Evolutionary conservation across 768 basidiomycete genomes (phyloP).

Genomic region (Tulasnella sp.): DNA sequence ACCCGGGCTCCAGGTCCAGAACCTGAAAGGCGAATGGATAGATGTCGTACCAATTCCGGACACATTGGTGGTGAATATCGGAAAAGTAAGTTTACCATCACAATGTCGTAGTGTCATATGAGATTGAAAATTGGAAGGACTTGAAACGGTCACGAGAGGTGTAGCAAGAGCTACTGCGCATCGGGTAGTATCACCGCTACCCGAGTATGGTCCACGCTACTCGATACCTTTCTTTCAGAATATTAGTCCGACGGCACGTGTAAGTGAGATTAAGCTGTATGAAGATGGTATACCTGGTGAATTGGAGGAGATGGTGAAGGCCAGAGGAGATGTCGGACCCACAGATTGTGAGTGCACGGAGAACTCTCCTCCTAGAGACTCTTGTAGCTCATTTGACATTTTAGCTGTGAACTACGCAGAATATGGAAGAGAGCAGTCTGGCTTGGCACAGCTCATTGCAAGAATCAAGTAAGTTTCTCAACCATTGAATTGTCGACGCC

Average conservation of each 20-base stretch:
- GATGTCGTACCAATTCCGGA: constrained; percentile 64
- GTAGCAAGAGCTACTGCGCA: constrained; percentile 72
- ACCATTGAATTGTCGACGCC: background rate
- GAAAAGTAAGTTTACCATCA: constrained; percentile 49
- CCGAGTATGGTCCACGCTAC: constrained; percentile 49
- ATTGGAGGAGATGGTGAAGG: constrained; percentile 45
- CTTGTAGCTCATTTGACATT: background rate
- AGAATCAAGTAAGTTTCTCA: constrained; percentile 50
- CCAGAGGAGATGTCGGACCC: constrained; percentile 38
- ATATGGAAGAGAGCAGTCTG: constrained; percentile 55
- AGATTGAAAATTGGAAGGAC: too few species aligned
- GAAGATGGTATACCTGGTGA: constrained; percentile 34
- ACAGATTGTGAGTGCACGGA: background rate
- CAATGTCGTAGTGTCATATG: too few species aligned
- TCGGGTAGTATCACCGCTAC: constrained; percentile 55
- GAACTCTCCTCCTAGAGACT: background rate
- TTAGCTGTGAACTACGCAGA: constrained; percentile 72
- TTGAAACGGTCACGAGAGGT: constrained; percentile 65
- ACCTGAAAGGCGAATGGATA: constrained; percentile 68
- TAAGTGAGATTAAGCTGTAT: constrained; percentile 29
- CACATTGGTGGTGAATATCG: constrained; percentile 73
- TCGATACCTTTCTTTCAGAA: constrained; percentile 82
- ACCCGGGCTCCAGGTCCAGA: constrained; percentile 70
- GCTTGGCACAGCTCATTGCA: constrained; percentile 60
- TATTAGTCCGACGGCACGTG: constrained; percentile 43